phyloP scores from a whole-genome alignment of 306 rosid genomes.

The Vigna angularis region DNA sequence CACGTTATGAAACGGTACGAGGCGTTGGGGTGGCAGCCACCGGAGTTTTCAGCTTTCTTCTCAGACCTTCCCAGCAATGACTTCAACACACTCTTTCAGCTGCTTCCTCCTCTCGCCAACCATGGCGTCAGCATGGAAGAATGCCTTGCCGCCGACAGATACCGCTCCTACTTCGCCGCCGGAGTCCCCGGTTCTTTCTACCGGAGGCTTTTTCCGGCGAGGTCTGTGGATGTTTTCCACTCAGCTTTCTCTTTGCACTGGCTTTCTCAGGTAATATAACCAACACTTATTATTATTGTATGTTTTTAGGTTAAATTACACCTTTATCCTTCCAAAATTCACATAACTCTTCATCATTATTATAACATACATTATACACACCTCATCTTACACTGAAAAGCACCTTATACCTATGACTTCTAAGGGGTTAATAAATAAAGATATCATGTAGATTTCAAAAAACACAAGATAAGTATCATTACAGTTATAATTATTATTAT shows the following conservation, averaged over 20 bases:
- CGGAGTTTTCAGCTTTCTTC: constrained; percentile 92
- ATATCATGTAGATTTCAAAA: neutral
- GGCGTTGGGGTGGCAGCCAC: constrained; percentile 62
- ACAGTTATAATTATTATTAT: neutral
- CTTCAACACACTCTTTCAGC: constrained; percentile 92
- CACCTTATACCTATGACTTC: too few relatives aligned
- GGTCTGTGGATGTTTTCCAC: constrained; percentile 81
- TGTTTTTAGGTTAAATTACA: neutral
- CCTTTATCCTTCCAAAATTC: neutral
- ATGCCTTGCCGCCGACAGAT: constrained; percentile 74
- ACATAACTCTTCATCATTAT: too few relatives aligned
- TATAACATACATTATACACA: too few relatives aligned
- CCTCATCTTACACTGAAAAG: too few relatives aligned
- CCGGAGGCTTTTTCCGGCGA: constrained; percentile 81
- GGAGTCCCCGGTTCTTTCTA: constrained; percentile 97
- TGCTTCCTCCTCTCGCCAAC: constrained; percentile 78
- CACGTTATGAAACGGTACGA: constrained; percentile 82
- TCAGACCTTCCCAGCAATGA: constrained; percentile 96
- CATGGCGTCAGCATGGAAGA: constrained; percentile 83
- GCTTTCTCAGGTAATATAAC: constrained; percentile 76
- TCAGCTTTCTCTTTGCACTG: constrained; percentile 96
- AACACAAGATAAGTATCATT: neutral
- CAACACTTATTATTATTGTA: neutral
- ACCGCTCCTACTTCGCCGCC: constrained; percentile 85
- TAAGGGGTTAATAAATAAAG: neutral